A percentile compares a stretch with the other conserved stretches of the same genome.
phyloP scores from a whole-genome alignment of 179 eudicot species.

The Beta lomatogona region DNA sequence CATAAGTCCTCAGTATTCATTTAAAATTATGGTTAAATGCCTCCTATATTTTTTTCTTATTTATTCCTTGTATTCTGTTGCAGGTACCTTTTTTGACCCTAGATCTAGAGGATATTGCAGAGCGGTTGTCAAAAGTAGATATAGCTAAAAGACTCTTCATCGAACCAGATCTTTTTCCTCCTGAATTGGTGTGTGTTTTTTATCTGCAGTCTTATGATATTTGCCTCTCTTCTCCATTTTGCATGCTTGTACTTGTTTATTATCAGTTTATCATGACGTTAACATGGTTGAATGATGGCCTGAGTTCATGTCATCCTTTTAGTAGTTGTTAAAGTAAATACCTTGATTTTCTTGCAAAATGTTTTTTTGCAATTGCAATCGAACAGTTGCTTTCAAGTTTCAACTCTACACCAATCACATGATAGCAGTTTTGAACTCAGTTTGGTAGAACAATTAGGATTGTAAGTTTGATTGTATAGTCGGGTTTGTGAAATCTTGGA shows the following conservation, averaged over 20 bases:
- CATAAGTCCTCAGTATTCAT: not conserved
- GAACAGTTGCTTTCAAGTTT: not conserved
- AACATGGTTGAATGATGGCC: not conserved
- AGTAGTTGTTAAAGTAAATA: not conserved
- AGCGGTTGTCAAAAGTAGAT: conserved; percentile 61
- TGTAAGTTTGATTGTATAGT: not conserved
- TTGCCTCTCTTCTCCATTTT: not conserved
- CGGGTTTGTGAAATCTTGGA: not conserved
- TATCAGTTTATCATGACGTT: not conserved
- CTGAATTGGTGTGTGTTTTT: conserved; percentile 52
- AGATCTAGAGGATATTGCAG: conserved; percentile 54
- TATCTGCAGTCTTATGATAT: conserved; percentile 14
- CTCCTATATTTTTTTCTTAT: not conserved
- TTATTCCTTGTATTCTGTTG: conserved; percentile 20
- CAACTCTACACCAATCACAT: not conserved
- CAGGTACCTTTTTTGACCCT: conserved; percentile 68
- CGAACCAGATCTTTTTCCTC: conserved; percentile 61
- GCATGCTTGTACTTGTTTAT: not conserved
- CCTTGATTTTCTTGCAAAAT: not conserved
- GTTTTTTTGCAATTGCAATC: not conserved
- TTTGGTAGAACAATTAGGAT: not conserved
- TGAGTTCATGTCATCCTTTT: not conserved
- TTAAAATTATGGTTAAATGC: not conserved
- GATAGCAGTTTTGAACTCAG: not conserved
- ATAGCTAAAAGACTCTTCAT: conserved; percentile 63